Conservation (phyloP, 257 asterid genomes). For the Scutellaria minor region DNA sequence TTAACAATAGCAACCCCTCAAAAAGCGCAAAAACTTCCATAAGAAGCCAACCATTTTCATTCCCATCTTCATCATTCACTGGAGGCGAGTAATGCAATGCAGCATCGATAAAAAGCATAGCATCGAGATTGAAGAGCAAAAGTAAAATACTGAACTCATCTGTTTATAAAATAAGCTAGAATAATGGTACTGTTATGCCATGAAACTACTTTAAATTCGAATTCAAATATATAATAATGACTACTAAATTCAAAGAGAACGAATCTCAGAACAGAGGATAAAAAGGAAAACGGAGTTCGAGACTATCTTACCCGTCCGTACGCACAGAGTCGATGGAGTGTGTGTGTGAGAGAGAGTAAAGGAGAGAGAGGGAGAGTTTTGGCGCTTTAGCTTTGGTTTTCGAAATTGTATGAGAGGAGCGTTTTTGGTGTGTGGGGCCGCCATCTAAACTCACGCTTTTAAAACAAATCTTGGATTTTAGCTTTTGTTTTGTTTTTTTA, state of each 20-base stretch:
- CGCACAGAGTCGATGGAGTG: constrained; percentile 34
- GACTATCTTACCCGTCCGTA: constrained; percentile 44
- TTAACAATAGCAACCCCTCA: not conserved
- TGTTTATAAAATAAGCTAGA: constrained; percentile 3
- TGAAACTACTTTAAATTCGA: constrained; percentile 40
- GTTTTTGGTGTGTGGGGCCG: constrained; percentile 26
- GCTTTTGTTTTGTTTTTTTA: not conserved
- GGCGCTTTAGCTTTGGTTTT: constrained; percentile 59
- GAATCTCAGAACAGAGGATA: constrained; percentile 41
- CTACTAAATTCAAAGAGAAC: constrained; percentile 37
- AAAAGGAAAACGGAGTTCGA: constrained; percentile 53
- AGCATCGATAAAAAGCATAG: constrained; percentile 31
- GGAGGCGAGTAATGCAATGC: constrained; percentile 25
- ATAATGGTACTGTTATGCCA: constrained; percentile 21
- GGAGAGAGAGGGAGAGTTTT: constrained; percentile 42
- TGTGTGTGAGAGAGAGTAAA: constrained; percentile 23
- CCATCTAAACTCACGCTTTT: not conserved
- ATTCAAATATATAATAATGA: constrained; percentile 44
- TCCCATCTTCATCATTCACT: constrained; percentile 26
- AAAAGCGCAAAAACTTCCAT: constrained; percentile 28
- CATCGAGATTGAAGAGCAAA: constrained; percentile 54
- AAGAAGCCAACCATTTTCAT: constrained; percentile 6
- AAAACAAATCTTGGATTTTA: constrained; percentile 13
- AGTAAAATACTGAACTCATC: constrained; percentile 21
- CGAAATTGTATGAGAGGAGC: constrained; percentile 50